Base-by-base conservation (phyloP, 805 yeast genomes). In the Kregervanrija delftensis region DNA sequence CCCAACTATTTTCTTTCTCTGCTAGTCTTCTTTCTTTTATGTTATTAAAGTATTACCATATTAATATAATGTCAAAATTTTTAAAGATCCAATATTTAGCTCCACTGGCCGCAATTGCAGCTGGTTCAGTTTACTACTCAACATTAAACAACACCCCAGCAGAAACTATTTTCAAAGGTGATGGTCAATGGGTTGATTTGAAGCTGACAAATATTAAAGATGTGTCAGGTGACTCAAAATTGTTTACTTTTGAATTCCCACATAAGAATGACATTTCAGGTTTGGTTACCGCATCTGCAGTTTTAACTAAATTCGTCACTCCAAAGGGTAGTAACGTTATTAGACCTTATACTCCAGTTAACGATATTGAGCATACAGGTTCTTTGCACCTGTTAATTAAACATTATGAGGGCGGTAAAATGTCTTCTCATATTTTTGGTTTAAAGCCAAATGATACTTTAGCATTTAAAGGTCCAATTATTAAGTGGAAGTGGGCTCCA, bases 381-480 rank as follows among this genome's bases (percentile, higher is more conserved):
- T 63, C 75, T 43, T 70, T 95, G 55, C 86, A 86, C 48, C 76
- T 93, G 53, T 77, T 90, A 48, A 73, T 93, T 68, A 93, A 93
- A 77, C 77, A 72, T 50, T 93, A 93, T 71, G 84, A 81, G 42
- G 96, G 95, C 56, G 97, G 98, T 58, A 84, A 86, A 69, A 81
- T 89, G 79, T 77, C 91, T 43, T 71, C 71, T 60, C 93, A 87
- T 68, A 66, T 88, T 47, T 77, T 74, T 63, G 66, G 67, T 48
- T 77, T 91, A 63, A 81, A 84, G 66, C 79, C 76, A 49, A 77
- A 83, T 58, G 98, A 93, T 59, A 78, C 89, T 42, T 74, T 93
- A 45, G 69, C 96, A 9, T 85, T 93, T 76, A 91, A 89, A 73
- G 99, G 99, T 41, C 98, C 98, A 53, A 76, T 89, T 53, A 72